These are phyloP conservation scores for Pseudomassariella vexata DNA, from an alignment of 2,329 filamentous ascomycete genomes.

Conservation along the genomic window DNA sequence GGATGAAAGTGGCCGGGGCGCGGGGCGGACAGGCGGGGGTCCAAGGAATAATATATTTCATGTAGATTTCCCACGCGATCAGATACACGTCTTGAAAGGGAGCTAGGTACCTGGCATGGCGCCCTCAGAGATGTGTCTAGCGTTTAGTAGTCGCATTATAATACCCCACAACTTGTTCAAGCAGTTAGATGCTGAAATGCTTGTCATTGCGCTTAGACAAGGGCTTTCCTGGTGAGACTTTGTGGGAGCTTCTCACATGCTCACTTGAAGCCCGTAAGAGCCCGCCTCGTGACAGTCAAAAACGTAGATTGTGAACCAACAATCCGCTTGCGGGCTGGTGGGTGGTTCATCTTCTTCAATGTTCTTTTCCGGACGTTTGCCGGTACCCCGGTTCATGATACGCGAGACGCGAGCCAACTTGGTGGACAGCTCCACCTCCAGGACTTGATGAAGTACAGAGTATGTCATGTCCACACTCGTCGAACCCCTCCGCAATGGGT, in stretches of 20 bases:
- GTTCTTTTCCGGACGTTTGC: neutral
- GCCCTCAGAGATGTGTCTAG: neutral
- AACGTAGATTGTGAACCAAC: neutral
- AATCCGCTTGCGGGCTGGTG: constrained; percentile 1
- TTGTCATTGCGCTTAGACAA: neutral
- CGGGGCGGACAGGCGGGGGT: constrained; percentile 7
- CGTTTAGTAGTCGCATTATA: constrained; percentile 2
- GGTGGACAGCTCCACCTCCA: constrained; percentile 6
- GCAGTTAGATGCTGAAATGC: constrained; percentile 7
- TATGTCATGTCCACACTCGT: neutral
- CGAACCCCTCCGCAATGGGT: constrained; percentile 7
- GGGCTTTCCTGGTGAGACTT: too few species aligned
- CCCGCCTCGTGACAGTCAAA: neutral
- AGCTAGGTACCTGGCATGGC: constrained; percentile 4
- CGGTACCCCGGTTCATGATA: neutral
- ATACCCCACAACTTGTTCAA: constrained; percentile 2
- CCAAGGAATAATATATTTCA: constrained; percentile 9
- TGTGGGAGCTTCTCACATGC: constrained; percentile 4
- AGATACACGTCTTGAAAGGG: neutral
- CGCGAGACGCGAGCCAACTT: neutral
- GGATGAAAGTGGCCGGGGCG: constrained; percentile 1
- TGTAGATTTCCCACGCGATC: constrained; percentile 7
- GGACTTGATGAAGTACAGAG: too few species aligned
- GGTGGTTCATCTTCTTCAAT: neutral
- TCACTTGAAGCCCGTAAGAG: neutral